Evolutionary conservation across 257 asterid genomes (phyloP), one percentile per base, ranked within the genome.

Genomic region (Nicotiana knightiana): DNA sequence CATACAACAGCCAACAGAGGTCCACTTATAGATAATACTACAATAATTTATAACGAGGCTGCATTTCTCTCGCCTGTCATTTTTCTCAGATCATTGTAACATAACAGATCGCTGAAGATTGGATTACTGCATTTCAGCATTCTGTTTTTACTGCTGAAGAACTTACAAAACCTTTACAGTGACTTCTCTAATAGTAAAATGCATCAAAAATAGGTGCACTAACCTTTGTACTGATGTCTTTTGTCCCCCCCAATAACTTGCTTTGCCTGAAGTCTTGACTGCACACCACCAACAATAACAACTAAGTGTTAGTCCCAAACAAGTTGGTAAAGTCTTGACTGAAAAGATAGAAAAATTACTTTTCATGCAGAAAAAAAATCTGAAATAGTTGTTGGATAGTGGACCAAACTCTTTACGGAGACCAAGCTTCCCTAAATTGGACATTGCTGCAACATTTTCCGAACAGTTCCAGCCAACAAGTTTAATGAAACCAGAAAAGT

Each of bases 201-300:
- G 7, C 15, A 2, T 24, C 1, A 51, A 26, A 4, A 82, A 53
- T 15, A 53, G 18, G 43, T 39, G 55, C 37, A 82, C 89, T 64
- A n/a, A 95, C 98, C 99, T 94, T 82, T 88, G 83, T 94, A 96
- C 12, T 94, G 97, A 39, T 82, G 97, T 84, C 89, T 93, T 82
- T 89, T 93, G 89, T 94, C 98, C 81, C 90, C 91, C 35, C 86
- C 85, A 57, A 84, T 81, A 3, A 81, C 77, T 84, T 94, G 99
- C 87, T 91, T 96, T 58, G 97, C 99, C 88, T 96, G 99, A 85
- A 96, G 99, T 87, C 99, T 92, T 4, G 99, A 87, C 99, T 96
- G 94, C 89, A 28, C 30, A 28, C 30, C 30, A 53, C 13, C 17
- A 53, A 9, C 51, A 43, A 39, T 11, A 43, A 43, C 51, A 43